Evolutionary conservation across 768 basidiomycete species (phyloP).

Genomic region (Termitomyces sp.): DNA sequence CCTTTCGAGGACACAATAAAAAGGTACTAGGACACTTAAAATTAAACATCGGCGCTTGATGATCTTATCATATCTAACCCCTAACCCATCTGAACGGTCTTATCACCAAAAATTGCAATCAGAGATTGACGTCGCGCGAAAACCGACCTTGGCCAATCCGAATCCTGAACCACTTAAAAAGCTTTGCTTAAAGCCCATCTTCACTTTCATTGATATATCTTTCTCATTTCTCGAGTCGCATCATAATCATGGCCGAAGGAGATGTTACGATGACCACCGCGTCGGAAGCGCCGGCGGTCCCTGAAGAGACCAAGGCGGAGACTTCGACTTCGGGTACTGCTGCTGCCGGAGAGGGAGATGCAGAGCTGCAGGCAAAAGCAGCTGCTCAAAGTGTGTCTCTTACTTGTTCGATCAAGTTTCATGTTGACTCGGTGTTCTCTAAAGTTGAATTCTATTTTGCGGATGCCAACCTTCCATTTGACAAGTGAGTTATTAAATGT

Average conservation of each 20-base stretch:
- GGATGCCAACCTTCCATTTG: conserved; percentile 91
- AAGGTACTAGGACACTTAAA: too few relatives aligned
- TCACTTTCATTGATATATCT: conserved; percentile 13
- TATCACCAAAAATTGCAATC: conserved; percentile 6
- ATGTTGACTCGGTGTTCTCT: not conserved
- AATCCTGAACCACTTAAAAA: not conserved
- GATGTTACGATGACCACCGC: conserved; percentile 17
- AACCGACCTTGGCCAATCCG: not conserved
- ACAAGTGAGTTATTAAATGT: conserved; percentile 49
- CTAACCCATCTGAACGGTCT: conserved; percentile 9
- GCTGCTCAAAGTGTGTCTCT: conserved; percentile 46
- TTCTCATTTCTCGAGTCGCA: conserved; percentile 5
- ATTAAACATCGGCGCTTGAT: not conserved
- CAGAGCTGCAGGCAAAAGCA: conserved; percentile 40
- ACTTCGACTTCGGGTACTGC: conserved; percentile 5
- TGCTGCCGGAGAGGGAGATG: conserved; percentile 20
- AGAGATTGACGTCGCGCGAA: not conserved
- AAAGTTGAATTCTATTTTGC: conserved; percentile 96
- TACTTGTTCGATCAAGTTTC: not conserved
- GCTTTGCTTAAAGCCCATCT: not conserved
- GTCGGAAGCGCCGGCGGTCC: conserved; percentile 6
- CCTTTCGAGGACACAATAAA: not conserved
- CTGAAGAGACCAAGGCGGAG: conserved; percentile 8
- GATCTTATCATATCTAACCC: conserved; percentile 3
- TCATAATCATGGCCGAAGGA: conserved; percentile 21